Base-by-base conservation (phyloP, 306 rosid genomes). In the Sphenostylis stenocarpa region DNA sequence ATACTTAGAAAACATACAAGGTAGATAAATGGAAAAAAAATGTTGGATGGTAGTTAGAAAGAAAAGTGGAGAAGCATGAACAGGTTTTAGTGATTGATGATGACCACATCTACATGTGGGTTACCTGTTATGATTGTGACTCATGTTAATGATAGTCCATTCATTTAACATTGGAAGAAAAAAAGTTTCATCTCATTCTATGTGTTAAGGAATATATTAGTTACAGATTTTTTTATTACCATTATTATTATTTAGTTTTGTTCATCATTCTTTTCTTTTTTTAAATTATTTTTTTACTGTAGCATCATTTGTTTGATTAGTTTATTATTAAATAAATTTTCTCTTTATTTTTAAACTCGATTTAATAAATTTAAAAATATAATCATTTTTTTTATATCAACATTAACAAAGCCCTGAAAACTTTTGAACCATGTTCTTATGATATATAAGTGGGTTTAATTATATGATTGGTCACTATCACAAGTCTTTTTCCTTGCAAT, bases 71-170 rank as follows among this genome's bases (percentile, higher is more conserved):
- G 75, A 84, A 72, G 70, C 69, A 71, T 66, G 78, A 60, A 21
- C 15, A 20, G 52, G 69, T 52, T 6, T 24, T 53, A 9, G 3
- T 38, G 72, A 61, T 15, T 48, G 77, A 33, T 80, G 56, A 47
- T 80, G 45, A 58, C 81, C 88, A 80, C 91, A 81, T 84, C 75
- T 11, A 5, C 85, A 82, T 76, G 86, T 73, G 84, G 80, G 71
- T 76, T 70, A 76, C 82, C 84, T 81, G 83, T 70, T 73, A 23
- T 83, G 89, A 89, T 78, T 73, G 75, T 49, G 85, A 89, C 89
- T 52, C 87, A 51, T 83, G 84, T 85, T 72, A 81, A 76, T 77
- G 36, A 76, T 69, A 49, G 67, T 79, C 79, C 81, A 73, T 61
- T 52, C 83, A 52, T 79, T 44, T 29, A 75, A 72, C 28, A 49